Conservation (phyloP, 2,329 filamentous ascomycete genomes). For the Talaromyces pinophilus region DNA sequence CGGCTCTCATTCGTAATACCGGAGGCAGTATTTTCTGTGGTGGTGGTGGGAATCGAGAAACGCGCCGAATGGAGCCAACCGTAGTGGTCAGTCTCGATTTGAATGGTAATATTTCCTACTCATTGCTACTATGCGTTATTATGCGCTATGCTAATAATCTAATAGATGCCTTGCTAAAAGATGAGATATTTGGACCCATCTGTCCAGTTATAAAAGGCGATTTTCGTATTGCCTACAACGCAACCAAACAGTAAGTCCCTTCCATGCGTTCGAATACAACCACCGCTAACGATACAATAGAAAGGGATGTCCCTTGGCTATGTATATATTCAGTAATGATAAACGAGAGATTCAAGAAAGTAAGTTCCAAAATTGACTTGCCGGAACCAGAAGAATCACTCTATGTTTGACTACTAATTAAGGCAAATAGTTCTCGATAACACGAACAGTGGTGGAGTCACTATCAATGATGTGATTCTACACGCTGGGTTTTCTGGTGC, state of each 20-base stretch:
- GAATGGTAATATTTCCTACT: conserved; percentile 25
- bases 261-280: not conserved
- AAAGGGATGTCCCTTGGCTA: conserved; percentile 38
- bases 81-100: conserved; percentile 42
- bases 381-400: too few relatives aligned
- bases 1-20: conserved; percentile 38
- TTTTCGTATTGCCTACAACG: conserved; percentile 4
- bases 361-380: not conserved
- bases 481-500: conserved; percentile 47
- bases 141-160: not conserved
- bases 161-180: conserved; percentile 42
- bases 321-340: conserved; percentile 47
- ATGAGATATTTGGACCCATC: conserved; percentile 52
- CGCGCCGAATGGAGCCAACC: conserved; percentile 41
- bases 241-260: conserved; percentile 4
- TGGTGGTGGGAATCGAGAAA: conserved; percentile 35
- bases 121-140: too few relatives aligned
- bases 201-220: conserved; percentile 41
- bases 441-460: conserved; percentile 54
- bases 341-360: conserved; percentile 21
- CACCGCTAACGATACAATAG: not conserved
- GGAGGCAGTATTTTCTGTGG: conserved; percentile 43
- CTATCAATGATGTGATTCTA: conserved; percentile 53
- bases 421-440: conserved; percentile 4
- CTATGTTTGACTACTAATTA: not conserved